A percentile compares a stretch with the other conserved stretches of the same genome.
Conservation (phyloP, 1,284 basidiomycete species). For the Gomphus bonarii region DNA sequence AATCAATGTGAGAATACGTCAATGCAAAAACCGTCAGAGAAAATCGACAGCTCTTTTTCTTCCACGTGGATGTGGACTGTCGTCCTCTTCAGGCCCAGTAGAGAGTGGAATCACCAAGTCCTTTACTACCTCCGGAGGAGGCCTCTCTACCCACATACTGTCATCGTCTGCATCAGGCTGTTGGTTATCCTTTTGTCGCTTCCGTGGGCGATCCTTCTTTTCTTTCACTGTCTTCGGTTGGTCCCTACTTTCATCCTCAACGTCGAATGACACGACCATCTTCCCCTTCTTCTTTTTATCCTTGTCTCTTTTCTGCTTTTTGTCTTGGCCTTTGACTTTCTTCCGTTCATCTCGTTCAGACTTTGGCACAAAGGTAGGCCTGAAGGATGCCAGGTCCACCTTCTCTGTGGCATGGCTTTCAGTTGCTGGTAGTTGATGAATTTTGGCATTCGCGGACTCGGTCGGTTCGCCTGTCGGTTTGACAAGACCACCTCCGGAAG, state of each 20-base stretch:
- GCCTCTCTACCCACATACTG: constrained; percentile 56
- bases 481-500: not conserved
- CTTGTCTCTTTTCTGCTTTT: constrained; percentile 30
- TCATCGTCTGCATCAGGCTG: constrained; percentile 37
- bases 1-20: constrained; percentile 13
- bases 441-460: not conserved
- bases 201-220: constrained; percentile 16
- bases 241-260: constrained; percentile 23
- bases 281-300: constrained; percentile 22
- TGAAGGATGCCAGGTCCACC: constrained; percentile 58
- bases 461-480: not conserved
- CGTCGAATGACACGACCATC: constrained; percentile 28
- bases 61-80: constrained; percentile 12
- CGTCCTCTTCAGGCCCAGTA: not conserved
- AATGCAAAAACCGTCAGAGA: constrained; percentile 25
- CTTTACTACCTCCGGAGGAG: constrained; percentile 33
- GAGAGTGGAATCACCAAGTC: constrained; percentile 15
- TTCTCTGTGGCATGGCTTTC: constrained; percentile 11
- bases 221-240: constrained; percentile 15
- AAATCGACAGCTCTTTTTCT: constrained; percentile 43
- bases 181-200: constrained; percentile 21
- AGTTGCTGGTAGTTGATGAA: not conserved
- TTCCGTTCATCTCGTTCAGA: constrained; percentile 19
- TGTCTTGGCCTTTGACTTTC: constrained; percentile 30
- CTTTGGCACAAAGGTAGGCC: constrained; percentile 71